Base-by-base conservation (phyloP, 2,329 filamentous ascomycete genomes). In the Mycosphaerella sp. region DNA sequence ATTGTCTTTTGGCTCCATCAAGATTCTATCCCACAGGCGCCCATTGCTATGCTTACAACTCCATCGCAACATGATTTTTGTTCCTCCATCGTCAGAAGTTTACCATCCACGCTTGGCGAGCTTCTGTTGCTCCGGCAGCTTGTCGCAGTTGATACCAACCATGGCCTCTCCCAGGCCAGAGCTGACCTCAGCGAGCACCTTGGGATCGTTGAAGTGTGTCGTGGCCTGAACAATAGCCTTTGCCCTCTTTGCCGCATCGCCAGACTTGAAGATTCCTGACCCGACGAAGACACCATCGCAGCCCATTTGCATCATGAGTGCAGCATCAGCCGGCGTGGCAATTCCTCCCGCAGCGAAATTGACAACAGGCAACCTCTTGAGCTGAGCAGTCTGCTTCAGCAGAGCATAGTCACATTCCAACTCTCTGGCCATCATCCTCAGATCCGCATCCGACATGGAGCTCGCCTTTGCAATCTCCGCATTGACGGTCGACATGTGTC, bases 291-390 rank as follows among this genome's bases (percentile, higher is more conserved):
- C 93, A 55, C 93, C 93, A 68, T 98, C 93, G 69, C 93, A 97
- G 57, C 93, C 93, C 60, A 98, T 78, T 79, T 97, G 92, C 93
- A 98, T 98, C 92, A 98, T 89, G 76, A 98, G 78, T 2, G 93
- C 93, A 0, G 93, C 93, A 73, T 98, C 93, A 0, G 93, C 93
- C 0, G 93, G 93, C 1, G 93, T 98, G n/a, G 93, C 93, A n/a
- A 98, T 87, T 54, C 93, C 93, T n/a, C 93, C 93, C 3, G 93
- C 93, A 0, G 93, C 93, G 65, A 98, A 97, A 79, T 97, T 97
- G 61, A 98, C 93, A 0, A 97, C 92, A 2, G 93, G 93, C 51
- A 98, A 78, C 48, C 93, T 80, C 42, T 90, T 90, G 60, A 95
- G 79, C 77, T 90, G 83, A 1, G 90, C 92, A 0, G 89, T 92